Base-by-base conservation (phyloP, 2,329 filamentous ascomycete genomes). In the Fusarium sp. region DNA sequence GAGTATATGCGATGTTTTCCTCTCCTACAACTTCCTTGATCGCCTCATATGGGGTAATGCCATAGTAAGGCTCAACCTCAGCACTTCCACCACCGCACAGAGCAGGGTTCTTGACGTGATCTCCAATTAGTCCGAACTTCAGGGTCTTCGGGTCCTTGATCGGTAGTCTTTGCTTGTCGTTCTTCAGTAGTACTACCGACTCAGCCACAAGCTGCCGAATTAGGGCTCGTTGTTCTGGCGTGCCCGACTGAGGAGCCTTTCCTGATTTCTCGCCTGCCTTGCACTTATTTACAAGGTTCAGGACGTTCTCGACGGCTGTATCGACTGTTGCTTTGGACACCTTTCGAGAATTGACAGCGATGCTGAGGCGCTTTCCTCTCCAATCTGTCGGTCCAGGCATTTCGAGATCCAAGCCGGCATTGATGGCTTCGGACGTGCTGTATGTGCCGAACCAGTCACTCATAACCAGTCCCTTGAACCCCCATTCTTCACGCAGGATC, bases 81-180 rank as follows among this genome's bases (percentile, higher is more conserved):
- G 82, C 81, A 28, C 80, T 82, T 9, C 82, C 82, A 22, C 82
- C 81, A 2, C 82, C 82, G 3, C 78, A 78, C 3, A 81, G 74
- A 18, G 80, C 70, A 30, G 82, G 79, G 12, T 78, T 75, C 52
- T 80, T 80, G 36, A 81, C 75, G 20, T 89, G 89, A 18, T 82
- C 79, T 5, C 81, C 81, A 38, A 83, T 79, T 8, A 82, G 61
- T 5, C 78, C 78, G 12, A 78, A 84, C 18, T 87, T 81, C 2
- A 85, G 52, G 4, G 68, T 70, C 34, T 75, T 60, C 0, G 68
- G 58, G 11, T 72, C 62, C 28, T 78, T 52, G n/a, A 75, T 73
- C 0, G 72, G 72, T 4, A 75, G 9, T 2, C n/a, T 41, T 6
- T 38, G 10, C 1, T 51, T 60, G 3, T 69, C 15, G 2, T 75